phyloP scores from a whole-genome alignment of 495 filamentous ascomycete species.

The Penicillium robsamsonii region DNA sequence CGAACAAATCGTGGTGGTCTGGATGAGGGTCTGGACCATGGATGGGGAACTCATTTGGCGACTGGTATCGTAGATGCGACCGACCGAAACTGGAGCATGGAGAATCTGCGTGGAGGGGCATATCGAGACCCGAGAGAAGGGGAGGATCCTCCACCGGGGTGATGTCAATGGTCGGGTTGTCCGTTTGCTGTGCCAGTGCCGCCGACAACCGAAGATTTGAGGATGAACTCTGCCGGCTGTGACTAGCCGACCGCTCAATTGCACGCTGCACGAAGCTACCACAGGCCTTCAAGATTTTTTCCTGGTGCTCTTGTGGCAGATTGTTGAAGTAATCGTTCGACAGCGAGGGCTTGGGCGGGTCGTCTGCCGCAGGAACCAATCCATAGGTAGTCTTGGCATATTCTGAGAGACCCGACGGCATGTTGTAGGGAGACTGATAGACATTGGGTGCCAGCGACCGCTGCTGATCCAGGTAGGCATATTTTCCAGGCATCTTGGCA shows the following conservation, averaged over 20 bases:
- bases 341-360: slow-evolving; percentile 42
- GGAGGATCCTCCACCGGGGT: slow-evolving; percentile 46
- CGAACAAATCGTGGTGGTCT: slow-evolving; percentile 50
- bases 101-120: slow-evolving; percentile 47
- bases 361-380: slow-evolving; percentile 36
- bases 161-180: slow-evolving; percentile 50
- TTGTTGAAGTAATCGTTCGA: slow-evolving; percentile 47
- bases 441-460: slow-evolving; percentile 42
- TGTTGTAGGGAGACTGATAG: slow-evolving; percentile 50
- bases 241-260: slow-evolving; percentile 41
- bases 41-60: slow-evolving; percentile 44
- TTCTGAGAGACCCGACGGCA: slow-evolving; percentile 47
- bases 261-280: slow-evolving; percentile 49
- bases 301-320: slow-evolving; percentile 40
- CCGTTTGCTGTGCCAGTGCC: slow-evolving; percentile 45
- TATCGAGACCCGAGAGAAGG: slow-evolving; percentile 37
- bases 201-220: slow-evolving; percentile 46
- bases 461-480: slow-evolving; percentile 47
- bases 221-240: slow-evolving; percentile 44
- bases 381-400: slow-evolving; percentile 44
- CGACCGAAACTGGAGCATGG: slow-evolving; percentile 50
- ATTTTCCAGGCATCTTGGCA: slow-evolving; percentile 42
- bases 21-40: slow-evolving; percentile 43
- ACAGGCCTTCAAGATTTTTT: slow-evolving; percentile 48
- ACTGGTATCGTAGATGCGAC: slow-evolving; percentile 48